These are phyloP conservation scores for Penstemon eatonii DNA, from an alignment of 257 asterid species.

Conservation along the genomic window DNA sequence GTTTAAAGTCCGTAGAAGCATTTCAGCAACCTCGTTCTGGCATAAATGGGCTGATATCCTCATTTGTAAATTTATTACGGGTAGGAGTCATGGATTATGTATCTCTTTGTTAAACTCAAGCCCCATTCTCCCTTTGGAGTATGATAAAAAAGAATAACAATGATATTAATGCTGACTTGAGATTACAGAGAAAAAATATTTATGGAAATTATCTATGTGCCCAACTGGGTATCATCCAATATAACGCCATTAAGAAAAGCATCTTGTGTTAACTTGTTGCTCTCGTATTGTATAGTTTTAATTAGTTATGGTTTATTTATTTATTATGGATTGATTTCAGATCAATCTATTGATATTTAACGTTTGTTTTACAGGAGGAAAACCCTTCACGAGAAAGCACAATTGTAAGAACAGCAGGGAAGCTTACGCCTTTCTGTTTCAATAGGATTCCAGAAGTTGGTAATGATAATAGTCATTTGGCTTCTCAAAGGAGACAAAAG, in stretches of 20 bases:
- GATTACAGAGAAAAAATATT: not conserved
- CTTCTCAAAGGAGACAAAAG: conserved; percentile 84
- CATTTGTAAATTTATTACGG: conserved; percentile 85
- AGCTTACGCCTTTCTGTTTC: conserved; percentile 87
- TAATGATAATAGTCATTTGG: conserved; percentile 41
- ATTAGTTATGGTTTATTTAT: not conserved
- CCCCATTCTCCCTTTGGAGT: not conserved
- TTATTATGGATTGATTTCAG: not conserved
- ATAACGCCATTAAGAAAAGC: conserved; percentile 5
- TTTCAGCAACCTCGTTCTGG: conserved; percentile 51
- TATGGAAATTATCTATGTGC: not conserved
- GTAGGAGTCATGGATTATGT: conserved; percentile 31
- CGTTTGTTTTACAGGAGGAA: conserved; percentile 60
- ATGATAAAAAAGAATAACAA: not conserved
- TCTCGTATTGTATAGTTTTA: not conserved
- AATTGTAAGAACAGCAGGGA: conserved; percentile 88
- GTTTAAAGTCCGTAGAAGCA: conserved; percentile 70
- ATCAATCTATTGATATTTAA: conserved; percentile 4
- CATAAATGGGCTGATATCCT: conserved; percentile 75
- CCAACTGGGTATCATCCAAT: not conserved
- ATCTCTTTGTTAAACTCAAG: not conserved
- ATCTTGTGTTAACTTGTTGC: not conserved
- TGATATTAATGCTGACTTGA: not conserved
- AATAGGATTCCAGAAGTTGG: conserved; percentile 64
- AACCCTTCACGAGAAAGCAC: conserved; percentile 95